These are phyloP conservation scores for Thielaviopsis ethacetica DNA, from an alignment of 2,329 filamentous ascomycete genomes.

Conservation along the genomic window DNA sequence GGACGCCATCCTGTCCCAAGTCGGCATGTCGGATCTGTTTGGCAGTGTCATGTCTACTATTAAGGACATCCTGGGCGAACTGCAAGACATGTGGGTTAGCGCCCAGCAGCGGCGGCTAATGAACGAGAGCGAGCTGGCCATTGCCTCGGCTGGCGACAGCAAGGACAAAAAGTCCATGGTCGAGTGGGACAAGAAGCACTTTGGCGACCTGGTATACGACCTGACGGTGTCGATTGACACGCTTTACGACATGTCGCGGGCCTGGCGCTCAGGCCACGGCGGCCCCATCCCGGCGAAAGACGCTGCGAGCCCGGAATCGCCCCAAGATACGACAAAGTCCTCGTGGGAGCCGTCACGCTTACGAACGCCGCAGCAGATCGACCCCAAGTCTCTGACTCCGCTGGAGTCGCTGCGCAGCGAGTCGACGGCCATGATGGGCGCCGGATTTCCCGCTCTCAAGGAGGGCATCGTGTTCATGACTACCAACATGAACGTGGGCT, in stretches of 20 bases:
- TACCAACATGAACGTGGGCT: slow-evolving; percentile 24
- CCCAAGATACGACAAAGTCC: slow-evolving; percentile 29
- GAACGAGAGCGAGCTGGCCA: not conserved
- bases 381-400: slow-evolving; percentile 35
- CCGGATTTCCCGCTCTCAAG: not conserved
- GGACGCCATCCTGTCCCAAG: slow-evolving; percentile 52
- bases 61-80: slow-evolving; percentile 63
- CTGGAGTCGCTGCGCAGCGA: slow-evolving; percentile 16
- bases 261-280: slow-evolving; percentile 32
- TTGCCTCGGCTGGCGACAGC: slow-evolving; percentile 27
- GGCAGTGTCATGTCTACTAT: slow-evolving; percentile 67
- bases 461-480: slow-evolving; percentile 25
- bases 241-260: slow-evolving; percentile 58
- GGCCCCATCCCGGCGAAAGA: not conserved
- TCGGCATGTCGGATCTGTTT: slow-evolving; percentile 60
- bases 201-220: slow-evolving; percentile 58
- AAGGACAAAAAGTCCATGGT: slow-evolving; percentile 42
- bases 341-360: slow-evolving; percentile 47
- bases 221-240: slow-evolving; percentile 66
- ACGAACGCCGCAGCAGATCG: slow-evolving; percentile 43
- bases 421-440: slow-evolving; percentile 1
- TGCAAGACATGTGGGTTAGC: slow-evolving; percentile 53
- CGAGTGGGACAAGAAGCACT: slow-evolving; percentile 53
- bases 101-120: slow-evolving; percentile 26
- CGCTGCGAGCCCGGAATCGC: slow-evolving; percentile 19